Conservation (phyloP, 257 asterid genomes). For the Nyctanthes arbortristis region DNA sequence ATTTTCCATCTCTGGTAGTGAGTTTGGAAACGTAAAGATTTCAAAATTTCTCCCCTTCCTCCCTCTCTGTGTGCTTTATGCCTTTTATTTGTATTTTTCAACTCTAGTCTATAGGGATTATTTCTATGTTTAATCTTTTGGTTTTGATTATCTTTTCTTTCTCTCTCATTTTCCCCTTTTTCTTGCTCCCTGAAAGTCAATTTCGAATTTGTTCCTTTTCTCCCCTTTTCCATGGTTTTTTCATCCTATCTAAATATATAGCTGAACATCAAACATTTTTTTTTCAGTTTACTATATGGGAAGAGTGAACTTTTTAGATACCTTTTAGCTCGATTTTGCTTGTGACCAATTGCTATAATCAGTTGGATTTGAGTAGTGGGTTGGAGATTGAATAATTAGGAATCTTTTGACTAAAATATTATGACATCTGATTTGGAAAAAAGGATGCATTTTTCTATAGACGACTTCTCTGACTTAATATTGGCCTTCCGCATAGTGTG, state of each 20-base stretch:
- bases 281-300: no score
- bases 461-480: slow-evolving; percentile 14
- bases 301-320: neutral
- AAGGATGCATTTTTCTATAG: neutral
- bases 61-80: neutral
- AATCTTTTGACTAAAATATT: slow-evolving; percentile 3
- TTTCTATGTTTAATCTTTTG: no score
- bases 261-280: neutral
- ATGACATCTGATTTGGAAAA: neutral
- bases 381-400: neutral
- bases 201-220: no score
- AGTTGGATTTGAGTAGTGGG: neutral
- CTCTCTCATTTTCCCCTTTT: no score
- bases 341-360: neutral
- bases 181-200: no score
- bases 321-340: neutral
- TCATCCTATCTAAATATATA: no score
- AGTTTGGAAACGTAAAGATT: neutral
- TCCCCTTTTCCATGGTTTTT: no score
- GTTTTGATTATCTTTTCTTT: no score
- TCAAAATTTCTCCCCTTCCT: neutral
- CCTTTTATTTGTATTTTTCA: no score
- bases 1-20: neutral
- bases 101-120: no score
- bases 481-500: no score